Conservation (phyloP, 1,139 yeast genomes). For the Hemisphaericaspora xylanilytica region DNA sequence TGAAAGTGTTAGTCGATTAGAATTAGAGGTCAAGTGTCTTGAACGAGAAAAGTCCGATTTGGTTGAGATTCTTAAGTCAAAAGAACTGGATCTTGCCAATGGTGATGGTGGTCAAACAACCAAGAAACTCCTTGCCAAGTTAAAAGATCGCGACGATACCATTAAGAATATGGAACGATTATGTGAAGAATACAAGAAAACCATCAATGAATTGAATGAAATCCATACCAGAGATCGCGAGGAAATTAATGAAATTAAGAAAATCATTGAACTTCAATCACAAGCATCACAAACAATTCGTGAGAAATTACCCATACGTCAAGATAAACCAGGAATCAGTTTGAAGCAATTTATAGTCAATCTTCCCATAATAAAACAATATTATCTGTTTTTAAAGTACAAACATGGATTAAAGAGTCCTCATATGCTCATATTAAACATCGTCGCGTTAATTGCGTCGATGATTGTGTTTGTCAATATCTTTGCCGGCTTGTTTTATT, state of each 20-base stretch:
- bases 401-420: slow-evolving; percentile 22
- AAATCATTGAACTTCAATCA: slow-evolving; percentile 22
- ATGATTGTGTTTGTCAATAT: slow-evolving; percentile 22
- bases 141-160: slow-evolving; percentile 21
- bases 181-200: slow-evolving; percentile 25
- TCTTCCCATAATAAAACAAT: slow-evolving; percentile 36
- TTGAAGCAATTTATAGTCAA: slow-evolving; percentile 20
- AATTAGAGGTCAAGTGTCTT: background rate
- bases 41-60: too few species aligned
- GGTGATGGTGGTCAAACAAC: slow-evolving; percentile 4
- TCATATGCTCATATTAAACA: slow-evolving; percentile 23
- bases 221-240: slow-evolving; percentile 13
- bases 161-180: slow-evolving; percentile 22
- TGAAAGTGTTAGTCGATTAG: slow-evolving; percentile 10
- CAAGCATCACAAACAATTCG: slow-evolving; percentile 22
- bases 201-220: slow-evolving; percentile 17
- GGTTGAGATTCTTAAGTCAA: too few species aligned
- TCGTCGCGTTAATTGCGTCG: slow-evolving; percentile 23
- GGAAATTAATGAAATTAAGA: slow-evolving; percentile 19
- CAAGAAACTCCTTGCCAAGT: slow-evolving; percentile 8
- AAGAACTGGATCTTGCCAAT: slow-evolving; percentile 18
- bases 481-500: slow-evolving; percentile 11
- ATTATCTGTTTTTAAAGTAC: slow-evolving; percentile 27
- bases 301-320: background rate
- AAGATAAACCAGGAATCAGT: slow-evolving; percentile 8